phyloP scores from a whole-genome alignment of 2,329 filamentous ascomycete genomes.

The Metarhizium humberi region DNA sequence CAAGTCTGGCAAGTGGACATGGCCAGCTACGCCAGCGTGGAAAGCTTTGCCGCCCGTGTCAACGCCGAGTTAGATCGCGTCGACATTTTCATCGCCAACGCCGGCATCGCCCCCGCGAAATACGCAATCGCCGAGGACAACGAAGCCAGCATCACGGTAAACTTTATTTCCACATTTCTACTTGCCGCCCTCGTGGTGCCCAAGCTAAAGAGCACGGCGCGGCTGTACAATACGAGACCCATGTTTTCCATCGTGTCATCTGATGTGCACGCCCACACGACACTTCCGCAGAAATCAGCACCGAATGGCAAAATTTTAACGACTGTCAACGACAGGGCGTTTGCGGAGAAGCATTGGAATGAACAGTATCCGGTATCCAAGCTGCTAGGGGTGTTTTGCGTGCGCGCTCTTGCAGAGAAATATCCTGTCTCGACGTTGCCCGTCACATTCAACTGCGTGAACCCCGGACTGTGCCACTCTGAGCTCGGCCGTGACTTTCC shows the following conservation, averaged over 20 bases:
- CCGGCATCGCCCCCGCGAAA: constrained; percentile 25
- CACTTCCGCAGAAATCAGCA: constrained; percentile 14
- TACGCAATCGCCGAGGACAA: constrained; percentile 30
- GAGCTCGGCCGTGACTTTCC: constrained; percentile 29
- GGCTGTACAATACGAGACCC: constrained; percentile 11
- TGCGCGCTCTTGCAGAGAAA: constrained; percentile 13
- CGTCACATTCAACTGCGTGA: constrained; percentile 40
- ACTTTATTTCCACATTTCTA: constrained; percentile 43
- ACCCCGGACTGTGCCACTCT: constrained; percentile 43
- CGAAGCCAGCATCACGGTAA: constrained; percentile 40
- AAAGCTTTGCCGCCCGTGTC: constrained; percentile 30
- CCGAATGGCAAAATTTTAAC: background rate
- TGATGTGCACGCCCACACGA: constrained; percentile 16
- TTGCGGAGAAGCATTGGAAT: constrained; percentile 2
- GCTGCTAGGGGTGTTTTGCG: constrained; percentile 19
- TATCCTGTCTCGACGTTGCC: background rate
- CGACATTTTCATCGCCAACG: constrained; percentile 34
- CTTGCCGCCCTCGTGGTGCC: constrained; percentile 40
- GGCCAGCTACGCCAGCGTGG: constrained; percentile 33
- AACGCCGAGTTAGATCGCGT: constrained; percentile 27
- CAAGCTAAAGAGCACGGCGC: constrained; percentile 33
- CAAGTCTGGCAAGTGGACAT: constrained; percentile 45
- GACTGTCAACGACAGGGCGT: constrained; percentile 15
- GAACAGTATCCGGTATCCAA: constrained; percentile 21
- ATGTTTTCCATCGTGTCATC: constrained; percentile 19